These are phyloP conservation scores for Periconia macrospinosa DNA, from an alignment of 2,329 filamentous ascomycete species.

Conservation along the genomic window DNA sequence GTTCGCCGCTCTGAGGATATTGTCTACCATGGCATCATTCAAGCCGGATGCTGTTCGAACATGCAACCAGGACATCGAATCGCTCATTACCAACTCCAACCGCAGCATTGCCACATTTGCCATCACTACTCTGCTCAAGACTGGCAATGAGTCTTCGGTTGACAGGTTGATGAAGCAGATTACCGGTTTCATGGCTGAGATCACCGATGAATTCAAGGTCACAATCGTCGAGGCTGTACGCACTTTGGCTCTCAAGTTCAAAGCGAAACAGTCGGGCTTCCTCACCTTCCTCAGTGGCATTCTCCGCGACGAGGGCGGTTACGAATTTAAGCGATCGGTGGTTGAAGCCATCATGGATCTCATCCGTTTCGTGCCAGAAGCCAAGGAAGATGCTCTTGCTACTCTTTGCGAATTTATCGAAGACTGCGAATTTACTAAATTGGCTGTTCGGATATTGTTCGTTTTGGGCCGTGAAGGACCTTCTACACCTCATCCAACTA, in stretches of 20 bases:
- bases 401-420: constrained; percentile 99
- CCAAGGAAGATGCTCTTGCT: constrained; percentile 78
- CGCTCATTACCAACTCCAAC: constrained; percentile 94
- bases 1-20: constrained; percentile 93
- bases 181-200: constrained; percentile 96
- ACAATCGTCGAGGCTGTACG: constrained; percentile 99
- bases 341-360: constrained; percentile 99
- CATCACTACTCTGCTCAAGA: constrained; percentile 97
- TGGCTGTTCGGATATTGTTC: constrained; percentile 92
- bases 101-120: constrained; percentile 97
- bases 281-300: constrained; percentile 97
- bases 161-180: constrained; percentile 99
- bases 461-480: constrained; percentile 92
- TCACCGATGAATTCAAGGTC: constrained; percentile 99
- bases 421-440: constrained; percentile 98
- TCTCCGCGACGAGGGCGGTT: constrained; percentile 92
- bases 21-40: constrained; percentile 95
- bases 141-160: constrained; percentile 94
- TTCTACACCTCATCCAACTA: constrained; percentile 92
- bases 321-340: constrained; percentile 96
- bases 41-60: constrained; percentile 89
- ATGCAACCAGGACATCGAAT: constrained; percentile 97
- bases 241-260: constrained; percentile 95
- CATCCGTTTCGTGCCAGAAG: constrained; percentile 97
- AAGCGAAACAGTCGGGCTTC: constrained; percentile 97